Percentiles rank a stretch among this genome's conserved stretches.
phyloP scores from a whole-genome alignment of 176 grass and related monocot genomes.

The Leersia perrieri region DNA sequence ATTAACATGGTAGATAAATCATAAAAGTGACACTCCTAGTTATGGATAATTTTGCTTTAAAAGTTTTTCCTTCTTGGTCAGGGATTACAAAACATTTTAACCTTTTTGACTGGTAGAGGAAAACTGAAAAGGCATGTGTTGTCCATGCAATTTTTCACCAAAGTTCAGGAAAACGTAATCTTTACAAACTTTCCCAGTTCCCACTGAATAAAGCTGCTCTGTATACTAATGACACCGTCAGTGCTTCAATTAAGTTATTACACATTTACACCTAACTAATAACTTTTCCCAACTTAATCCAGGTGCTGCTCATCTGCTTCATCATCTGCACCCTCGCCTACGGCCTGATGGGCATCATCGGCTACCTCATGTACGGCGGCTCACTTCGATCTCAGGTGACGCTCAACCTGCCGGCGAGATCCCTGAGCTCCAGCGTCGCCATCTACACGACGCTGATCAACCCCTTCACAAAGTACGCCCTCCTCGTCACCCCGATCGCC shows the following conservation, averaged over 20 bases:
- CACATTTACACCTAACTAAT: neutral
- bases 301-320: constrained; percentile 75
- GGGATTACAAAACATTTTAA: neutral
- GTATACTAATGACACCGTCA: neutral
- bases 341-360: constrained; percentile 57
- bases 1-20: neutral
- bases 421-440: constrained; percentile 53
- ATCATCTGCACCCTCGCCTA: constrained; percentile 62
- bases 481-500: constrained; percentile 46
- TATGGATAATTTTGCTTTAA: neutral
- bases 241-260: neutral
- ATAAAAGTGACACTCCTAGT: constrained; percentile 1
- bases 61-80: neutral
- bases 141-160: neutral
- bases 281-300: neutral
- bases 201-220: constrained; percentile 15
- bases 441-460: constrained; percentile 89
- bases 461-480: constrained; percentile 65
- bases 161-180: neutral
- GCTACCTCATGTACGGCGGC: constrained; percentile 84
- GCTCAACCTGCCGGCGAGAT: constrained; percentile 60
- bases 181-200: constrained; percentile 24
- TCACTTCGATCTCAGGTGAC: constrained; percentile 72
- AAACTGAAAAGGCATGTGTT: neutral
- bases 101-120: constrained; percentile 6